A percentile compares a stretch with the other conserved stretches of the same genome.
These are phyloP conservation scores for Aphanomyces astaci DNA, from an alignment of 352 stramenopile species.

Conservation along the genomic window DNA sequence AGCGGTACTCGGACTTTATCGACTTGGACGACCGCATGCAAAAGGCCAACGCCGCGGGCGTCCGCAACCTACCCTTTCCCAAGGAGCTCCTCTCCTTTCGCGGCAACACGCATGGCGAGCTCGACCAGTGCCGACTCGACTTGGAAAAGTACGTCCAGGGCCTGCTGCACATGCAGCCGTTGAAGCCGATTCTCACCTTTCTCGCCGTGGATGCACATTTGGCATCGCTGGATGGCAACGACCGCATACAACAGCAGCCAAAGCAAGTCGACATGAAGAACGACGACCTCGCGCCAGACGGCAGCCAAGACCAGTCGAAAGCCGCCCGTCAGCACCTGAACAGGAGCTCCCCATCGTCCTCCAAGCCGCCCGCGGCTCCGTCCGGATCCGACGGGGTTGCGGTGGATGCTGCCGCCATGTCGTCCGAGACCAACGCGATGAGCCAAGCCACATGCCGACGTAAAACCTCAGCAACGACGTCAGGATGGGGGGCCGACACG, in stretches of 20 bases:
- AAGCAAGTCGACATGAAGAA: constrained; percentile 81
- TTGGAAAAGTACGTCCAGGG: constrained; percentile 86
- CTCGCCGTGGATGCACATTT: constrained; percentile 82
- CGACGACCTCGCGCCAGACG: no score
- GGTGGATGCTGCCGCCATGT: no score
- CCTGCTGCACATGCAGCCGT: constrained; percentile 63
- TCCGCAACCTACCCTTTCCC: constrained; percentile 78
- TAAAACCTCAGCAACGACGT: no score
- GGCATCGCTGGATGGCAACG: constrained; percentile 79
- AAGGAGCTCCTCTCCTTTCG: constrained; percentile 84
- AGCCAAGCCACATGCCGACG: no score
- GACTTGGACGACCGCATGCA: constrained; percentile 81
- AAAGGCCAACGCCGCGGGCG: constrained; percentile 54
- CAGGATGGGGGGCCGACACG: no score
- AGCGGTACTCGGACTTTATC: constrained; percentile 84
- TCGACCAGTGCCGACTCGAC: constrained; percentile 75
- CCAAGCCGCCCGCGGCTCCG: no score
- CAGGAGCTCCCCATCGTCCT: no score
- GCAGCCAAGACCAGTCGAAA: no score
- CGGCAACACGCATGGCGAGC: constrained; percentile 75
- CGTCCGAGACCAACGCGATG: no score
- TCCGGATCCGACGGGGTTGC: no score
- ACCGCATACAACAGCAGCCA: constrained; percentile 76
- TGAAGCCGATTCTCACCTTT: constrained; percentile 85
- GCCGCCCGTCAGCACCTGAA: no score